Base-by-base conservation (phyloP, 2,329 filamentous ascomycete species). In the Colletotrichum acutatum region DNA sequence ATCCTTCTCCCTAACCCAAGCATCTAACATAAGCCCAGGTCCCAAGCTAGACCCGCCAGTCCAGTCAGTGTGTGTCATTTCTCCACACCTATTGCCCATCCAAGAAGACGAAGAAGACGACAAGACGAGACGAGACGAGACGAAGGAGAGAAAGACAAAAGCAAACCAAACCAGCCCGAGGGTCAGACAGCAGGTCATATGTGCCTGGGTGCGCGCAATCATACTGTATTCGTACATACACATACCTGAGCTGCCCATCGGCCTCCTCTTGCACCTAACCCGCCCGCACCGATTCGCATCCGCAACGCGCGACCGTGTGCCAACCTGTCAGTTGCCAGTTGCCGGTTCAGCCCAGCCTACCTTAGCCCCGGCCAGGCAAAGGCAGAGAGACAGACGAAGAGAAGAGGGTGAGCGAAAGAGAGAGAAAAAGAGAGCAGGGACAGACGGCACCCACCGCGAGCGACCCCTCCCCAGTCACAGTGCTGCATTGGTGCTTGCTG, bases 1-100 rank as follows among this genome's bases (percentile, higher is more conserved):
- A 74, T 72, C 71, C 71, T 74, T 58, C 68, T 74, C 62, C 67
- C 71, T 67, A 56, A 71, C 67, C 70, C 66, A 72, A 72, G 66
- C 67, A 73, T 71, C 71, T 65, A 71, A 74, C 68, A 74, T 57
- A 74, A 62, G 68, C 71, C 67, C 61, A 66, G 67, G 56, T 73
- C 67, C 62, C 61, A 53, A 71, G 71, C 71, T 71, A 71, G 71
- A 71, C 71, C 71, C 71, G 71, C 71, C 62, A 67, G 32, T 65
- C 59, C 59, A 69, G 57, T 63, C 70, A 57, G 56, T 71, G 32
- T 26, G 32, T 32, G 64, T n/a, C 57, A 53, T 49, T 64, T 72
- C 69, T 58, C 66, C 69, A 68, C 66, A 42, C 52, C 30, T 42
- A 56, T 37, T 66, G 19, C 60, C 59, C 46, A 26, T 65, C 54